These are phyloP conservation scores for Tilletia walkeri DNA, from an alignment of 1,284 basidiomycete genomes.

Conservation along the genomic window DNA sequence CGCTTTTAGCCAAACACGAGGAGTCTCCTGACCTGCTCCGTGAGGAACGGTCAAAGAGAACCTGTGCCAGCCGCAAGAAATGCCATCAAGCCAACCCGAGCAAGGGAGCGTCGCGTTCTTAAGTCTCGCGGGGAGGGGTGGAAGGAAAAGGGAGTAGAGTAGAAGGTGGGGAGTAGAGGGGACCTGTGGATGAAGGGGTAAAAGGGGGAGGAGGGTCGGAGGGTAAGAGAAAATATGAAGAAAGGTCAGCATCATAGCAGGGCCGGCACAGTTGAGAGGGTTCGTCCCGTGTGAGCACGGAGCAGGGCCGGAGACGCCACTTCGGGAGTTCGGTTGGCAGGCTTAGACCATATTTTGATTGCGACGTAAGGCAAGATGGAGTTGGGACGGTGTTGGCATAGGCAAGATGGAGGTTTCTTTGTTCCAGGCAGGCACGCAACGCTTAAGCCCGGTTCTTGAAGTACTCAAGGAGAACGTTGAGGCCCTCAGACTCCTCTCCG, in stretches of 20 bases:
- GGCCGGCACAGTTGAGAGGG: no score
- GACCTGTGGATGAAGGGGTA: background rate
- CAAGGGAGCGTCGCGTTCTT: slow-evolving; percentile 15
- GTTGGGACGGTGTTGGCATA: no score
- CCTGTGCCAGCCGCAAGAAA: background rate
- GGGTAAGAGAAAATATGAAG: no score
- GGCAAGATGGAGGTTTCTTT: no score
- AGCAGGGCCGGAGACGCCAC: no score
- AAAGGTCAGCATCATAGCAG: no score
- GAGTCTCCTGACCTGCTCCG: slow-evolving; percentile 1
- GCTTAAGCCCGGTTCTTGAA: slow-evolving; percentile 74
- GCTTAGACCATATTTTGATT: no score
- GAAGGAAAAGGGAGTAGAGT: background rate
- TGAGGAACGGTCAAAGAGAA: background rate
- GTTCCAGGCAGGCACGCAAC: background rate
- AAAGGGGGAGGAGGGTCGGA: background rate
- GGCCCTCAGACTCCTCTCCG: slow-evolving; percentile 89
- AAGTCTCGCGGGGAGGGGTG: slow-evolving; percentile 4
- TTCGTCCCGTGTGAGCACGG: no score
- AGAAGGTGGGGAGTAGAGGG: background rate
- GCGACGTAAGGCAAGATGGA: no score
- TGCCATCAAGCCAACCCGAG: background rate
- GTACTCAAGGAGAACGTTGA: slow-evolving; percentile 94
- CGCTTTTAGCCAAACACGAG: no score
- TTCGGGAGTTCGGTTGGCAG: no score